Base-by-base conservation (phyloP, 495 filamentous ascomycete species). In the Podospora conica region DNA sequence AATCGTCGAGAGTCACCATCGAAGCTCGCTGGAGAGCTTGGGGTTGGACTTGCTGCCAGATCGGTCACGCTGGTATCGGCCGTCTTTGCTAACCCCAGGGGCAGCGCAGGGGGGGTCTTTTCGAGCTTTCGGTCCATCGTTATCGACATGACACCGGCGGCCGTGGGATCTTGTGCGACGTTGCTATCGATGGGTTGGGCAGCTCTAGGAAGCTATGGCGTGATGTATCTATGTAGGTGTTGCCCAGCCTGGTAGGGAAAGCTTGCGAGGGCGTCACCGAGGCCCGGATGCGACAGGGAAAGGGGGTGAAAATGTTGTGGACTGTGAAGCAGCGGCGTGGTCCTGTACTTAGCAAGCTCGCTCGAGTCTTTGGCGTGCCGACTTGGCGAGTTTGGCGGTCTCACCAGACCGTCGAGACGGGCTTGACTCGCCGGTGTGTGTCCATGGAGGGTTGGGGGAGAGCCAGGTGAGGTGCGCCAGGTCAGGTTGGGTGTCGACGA, bases 21-120 rank as follows among this genome's bases (percentile, higher is more conserved):
- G 29, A 66, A 67, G 63, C 69, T 75, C 9, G 66, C 56, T 8
- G 75, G 71, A 3, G 74, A 74, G 56, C 67, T 70, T 25, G 72
- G 55, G 9, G 65, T 33, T 21, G 67, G 61, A 28, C 68, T 70
- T 15, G 56, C 29, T 11, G 18, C 18, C 9, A 67, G 55, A 22
- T 70, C 68, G n/a, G 64, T 28, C 11, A 62, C 67, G 28, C 65
- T 59, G 1, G 64, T 55, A n/a, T 66, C 63, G 11, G 56, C 60
- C 57, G 61, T 66, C 63, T 69, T 69, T n/a, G 40, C 40, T 48
- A 48, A n/a, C 40, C 40, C 40, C 61, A 69, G 58, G 9, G 67
- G 63, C 55, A 23, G 15, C 48, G 61, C 24, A 28, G 29, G 31
- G 48, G 28, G 24, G 60, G 24, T 65, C 53, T 62, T 61, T 23